Percentiles rank a stretch among this genome's conserved stretches.
phyloP scores from a whole-genome alignment of 2,329 filamentous ascomycete species.

The Zymoseptoria tritici region DNA sequence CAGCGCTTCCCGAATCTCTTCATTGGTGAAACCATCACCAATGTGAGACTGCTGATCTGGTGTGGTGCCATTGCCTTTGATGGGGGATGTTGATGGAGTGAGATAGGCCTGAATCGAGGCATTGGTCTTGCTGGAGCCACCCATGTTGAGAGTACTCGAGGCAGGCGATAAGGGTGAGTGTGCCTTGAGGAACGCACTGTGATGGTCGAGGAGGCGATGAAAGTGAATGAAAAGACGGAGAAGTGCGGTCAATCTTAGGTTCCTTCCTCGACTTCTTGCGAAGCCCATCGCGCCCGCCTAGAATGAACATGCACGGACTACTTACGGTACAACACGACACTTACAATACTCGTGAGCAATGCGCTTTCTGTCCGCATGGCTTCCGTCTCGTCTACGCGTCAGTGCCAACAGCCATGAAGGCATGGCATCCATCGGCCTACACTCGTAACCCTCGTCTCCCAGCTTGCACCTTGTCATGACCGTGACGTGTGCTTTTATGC shows the following conservation, averaged over 20 bases:
- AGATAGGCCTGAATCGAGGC: constrained; percentile 41
- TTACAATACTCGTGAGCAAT: too few species aligned
- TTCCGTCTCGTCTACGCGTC: not conserved
- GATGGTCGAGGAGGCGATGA: not conserved
- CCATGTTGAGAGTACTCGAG: constrained; percentile 3
- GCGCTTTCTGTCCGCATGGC: too few species aligned
- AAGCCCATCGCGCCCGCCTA: not conserved
- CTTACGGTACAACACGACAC: too few species aligned
- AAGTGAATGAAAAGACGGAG: not conserved
- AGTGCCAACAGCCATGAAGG: not conserved
- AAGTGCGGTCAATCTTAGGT: not conserved
- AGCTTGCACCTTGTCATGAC: too few species aligned
- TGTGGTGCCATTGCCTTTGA: constrained; percentile 9
- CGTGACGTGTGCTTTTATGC: not conserved
- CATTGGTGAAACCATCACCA: constrained; percentile 49
- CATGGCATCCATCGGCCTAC: too few species aligned
- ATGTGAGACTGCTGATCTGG: constrained; percentile 11
- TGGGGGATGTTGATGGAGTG: constrained; percentile 19
- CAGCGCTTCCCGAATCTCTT: constrained; percentile 32
- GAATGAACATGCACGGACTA: not conserved
- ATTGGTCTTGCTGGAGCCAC: constrained; percentile 8
- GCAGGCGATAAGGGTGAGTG: not conserved
- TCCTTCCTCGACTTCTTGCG: not conserved
- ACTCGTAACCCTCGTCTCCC: too few species aligned
- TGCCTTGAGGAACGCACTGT: not conserved